Percentiles rank a stretch among this genome's conserved stretches.
phyloP scores from a whole-genome alignment of 2,329 filamentous ascomycete species.

The Curvularia spicifera region DNA sequence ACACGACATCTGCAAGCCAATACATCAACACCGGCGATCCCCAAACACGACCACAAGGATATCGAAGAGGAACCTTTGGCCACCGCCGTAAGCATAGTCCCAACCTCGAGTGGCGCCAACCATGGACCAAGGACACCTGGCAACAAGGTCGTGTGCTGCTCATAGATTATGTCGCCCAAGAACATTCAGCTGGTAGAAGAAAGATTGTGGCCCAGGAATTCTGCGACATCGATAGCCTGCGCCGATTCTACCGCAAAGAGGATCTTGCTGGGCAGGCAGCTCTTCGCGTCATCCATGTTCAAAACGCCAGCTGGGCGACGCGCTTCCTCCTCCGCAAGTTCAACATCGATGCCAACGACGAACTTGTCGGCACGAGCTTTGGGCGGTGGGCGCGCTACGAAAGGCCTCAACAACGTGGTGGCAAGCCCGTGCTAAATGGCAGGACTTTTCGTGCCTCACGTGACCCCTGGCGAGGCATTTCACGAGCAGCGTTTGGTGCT shows the following conservation, averaged over 20 bases:
- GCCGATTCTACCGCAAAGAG: slow-evolving; percentile 53
- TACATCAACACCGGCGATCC: slow-evolving; percentile 20
- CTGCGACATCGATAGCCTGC: slow-evolving; percentile 52
- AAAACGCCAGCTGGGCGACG: slow-evolving; percentile 61
- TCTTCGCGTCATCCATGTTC: slow-evolving; percentile 56
- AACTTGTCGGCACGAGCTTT: slow-evolving; percentile 58
- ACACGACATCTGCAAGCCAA: slow-evolving; percentile 20
- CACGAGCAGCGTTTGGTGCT: slow-evolving; percentile 57
- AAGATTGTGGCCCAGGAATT: slow-evolving; percentile 59
- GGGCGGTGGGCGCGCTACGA: slow-evolving; percentile 58
- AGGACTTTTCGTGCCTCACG: slow-evolving; percentile 58
- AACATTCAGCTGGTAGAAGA: slow-evolving; percentile 49
- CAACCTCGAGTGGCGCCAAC: slow-evolving; percentile 47
- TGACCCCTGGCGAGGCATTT: slow-evolving; percentile 60
- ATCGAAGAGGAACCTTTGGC: slow-evolving; percentile 30
- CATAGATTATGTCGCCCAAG: slow-evolving; percentile 57
- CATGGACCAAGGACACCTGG: slow-evolving; percentile 48
- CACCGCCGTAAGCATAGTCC: slow-evolving; percentile 45
- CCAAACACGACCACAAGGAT: slow-evolving; percentile 17
- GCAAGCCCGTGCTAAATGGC: slow-evolving; percentile 59
- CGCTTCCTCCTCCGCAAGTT: slow-evolving; percentile 59
- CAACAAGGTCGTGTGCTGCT: slow-evolving; percentile 57
- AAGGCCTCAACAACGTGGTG: slow-evolving; percentile 56
- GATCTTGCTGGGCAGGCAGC: slow-evolving; percentile 46
- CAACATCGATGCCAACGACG: slow-evolving; percentile 58